Evolutionary conservation across 23 red algal genomes (phyloP).

Genomic region (Pyropia yezoensis): DNA sequence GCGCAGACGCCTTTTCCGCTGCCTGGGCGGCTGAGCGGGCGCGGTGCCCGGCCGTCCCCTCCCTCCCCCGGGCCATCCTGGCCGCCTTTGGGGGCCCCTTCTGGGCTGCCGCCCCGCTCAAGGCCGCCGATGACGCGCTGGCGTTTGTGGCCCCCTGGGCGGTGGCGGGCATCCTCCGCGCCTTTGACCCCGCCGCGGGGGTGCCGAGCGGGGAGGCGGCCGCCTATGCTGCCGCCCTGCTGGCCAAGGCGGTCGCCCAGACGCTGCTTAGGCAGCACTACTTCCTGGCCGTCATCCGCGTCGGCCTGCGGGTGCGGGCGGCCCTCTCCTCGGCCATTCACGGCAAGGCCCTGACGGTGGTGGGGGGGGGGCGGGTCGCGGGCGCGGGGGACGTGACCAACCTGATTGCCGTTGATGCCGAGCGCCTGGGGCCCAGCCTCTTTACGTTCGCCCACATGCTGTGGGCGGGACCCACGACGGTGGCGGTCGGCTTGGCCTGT

Average conservation of each 20-base stretch:
- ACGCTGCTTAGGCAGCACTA: constrained; percentile 43
- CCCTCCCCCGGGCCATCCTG: too few species aligned
- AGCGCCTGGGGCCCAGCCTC: constrained; percentile 19
- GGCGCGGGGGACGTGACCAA: constrained; percentile 50
- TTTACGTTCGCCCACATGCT: constrained; percentile 45
- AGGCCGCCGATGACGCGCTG: too few species aligned
- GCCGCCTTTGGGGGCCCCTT: too few species aligned
- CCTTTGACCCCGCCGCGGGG: too few species aligned
- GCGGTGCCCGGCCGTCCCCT: too few species aligned
- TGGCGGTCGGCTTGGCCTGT: constrained; percentile 46
- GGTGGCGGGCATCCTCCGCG: too few species aligned
- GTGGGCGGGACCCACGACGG: constrained; percentile 49
- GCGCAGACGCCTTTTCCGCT: too few species aligned
- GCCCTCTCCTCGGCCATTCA: constrained; percentile 31
- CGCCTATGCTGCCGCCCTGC: constrained; percentile 5
- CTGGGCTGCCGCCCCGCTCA: too few species aligned
- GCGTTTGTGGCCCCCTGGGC: too few species aligned
- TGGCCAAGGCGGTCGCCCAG: constrained; percentile 28
- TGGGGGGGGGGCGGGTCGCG: constrained; percentile 20
- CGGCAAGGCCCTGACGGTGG: constrained; percentile 38
- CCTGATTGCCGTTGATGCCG: constrained; percentile 56
- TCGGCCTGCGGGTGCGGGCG: constrained; percentile 20
- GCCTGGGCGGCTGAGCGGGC: too few species aligned
- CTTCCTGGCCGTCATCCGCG: constrained; percentile 41
- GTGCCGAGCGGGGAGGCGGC: too few species aligned